A percentile compares a stretch with the other conserved stretches of the same genome.
These are phyloP conservation scores for Pseudophaeomoniella oleicola DNA, from an alignment of 2,329 filamentous ascomycete genomes.

Conservation along the genomic window DNA sequence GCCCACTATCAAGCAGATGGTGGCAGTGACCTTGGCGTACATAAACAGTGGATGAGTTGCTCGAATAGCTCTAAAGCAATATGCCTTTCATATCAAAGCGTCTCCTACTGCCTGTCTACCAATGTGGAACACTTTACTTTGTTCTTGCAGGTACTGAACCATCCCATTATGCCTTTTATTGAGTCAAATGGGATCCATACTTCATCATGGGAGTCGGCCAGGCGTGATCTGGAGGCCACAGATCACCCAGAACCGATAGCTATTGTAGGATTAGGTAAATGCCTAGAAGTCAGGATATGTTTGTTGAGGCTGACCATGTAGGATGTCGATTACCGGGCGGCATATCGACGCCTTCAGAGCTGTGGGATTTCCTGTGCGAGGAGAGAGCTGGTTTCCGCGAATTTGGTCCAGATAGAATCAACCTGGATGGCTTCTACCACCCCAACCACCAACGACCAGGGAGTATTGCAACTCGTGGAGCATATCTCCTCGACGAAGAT, in stretches of 20 bases:
- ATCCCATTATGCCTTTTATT: too few species aligned
- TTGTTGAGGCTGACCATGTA: not conserved
- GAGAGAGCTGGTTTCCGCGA: slow-evolving; percentile 5
- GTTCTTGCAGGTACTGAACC: too few species aligned
- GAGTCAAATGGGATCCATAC: too few species aligned
- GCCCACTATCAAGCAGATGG: too few species aligned
- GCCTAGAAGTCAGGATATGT: slow-evolving; percentile 5
- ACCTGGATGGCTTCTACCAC: slow-evolving; percentile 13
- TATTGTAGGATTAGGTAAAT: slow-evolving; percentile 1
- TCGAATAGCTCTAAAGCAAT: too few species aligned
- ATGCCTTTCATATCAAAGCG: too few species aligned
- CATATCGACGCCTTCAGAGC: slow-evolving; percentile 6
- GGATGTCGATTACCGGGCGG: slow-evolving; percentile 13
- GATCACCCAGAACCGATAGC: slow-evolving; percentile 2
- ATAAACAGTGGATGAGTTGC: too few species aligned
- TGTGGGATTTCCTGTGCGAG: slow-evolving; percentile 12
- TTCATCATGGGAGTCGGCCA: too few species aligned
- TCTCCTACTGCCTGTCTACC: too few species aligned
- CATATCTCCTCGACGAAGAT: slow-evolving; percentile 13
- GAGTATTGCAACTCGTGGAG: not conserved
- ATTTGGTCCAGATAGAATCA: slow-evolving; percentile 13
- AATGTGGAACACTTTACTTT: too few species aligned
- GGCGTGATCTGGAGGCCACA: too few species aligned
- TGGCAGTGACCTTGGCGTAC: too few species aligned
- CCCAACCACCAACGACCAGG: slow-evolving; percentile 3